Evolutionary conservation across 345 rosid species (phyloP), one percentile per base, ranked within the genome.

Genomic region (Gossypium arboreum): DNA sequence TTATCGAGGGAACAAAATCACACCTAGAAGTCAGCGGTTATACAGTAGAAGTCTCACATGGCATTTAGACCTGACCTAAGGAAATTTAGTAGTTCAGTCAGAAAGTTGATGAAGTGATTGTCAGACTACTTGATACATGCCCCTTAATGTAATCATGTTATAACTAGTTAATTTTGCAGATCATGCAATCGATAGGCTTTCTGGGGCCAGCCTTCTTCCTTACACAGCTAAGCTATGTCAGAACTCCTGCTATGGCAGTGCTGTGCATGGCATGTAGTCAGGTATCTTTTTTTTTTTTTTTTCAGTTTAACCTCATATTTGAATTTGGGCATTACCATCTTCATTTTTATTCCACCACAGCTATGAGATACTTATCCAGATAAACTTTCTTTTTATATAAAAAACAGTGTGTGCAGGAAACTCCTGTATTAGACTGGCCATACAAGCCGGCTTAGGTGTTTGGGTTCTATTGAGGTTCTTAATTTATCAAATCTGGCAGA

Each of bases 201-300:
- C 81, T 94, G 73, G 98, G 98, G 17, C 98, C 97, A 39, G 97
- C 97, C 66, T 86, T 92, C 86, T 94, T 94, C 84, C 94, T 92
- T 48, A 81, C 93, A 16, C 98, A 89, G 87, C 83, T 92, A 81
- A 91, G 97, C 83, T 83, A 83, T 71, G 90, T 94, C 81, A 90
- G 74, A 82, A 90, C 97, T 71, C 97, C 98, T 76, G 91, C 92
- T 51, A 85, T 94, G 90, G 98, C 98, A 54, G 98, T 94, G 78
- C 81, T 94, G 75, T 94, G 98, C 86, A 94, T 94, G 98, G 97
- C 98, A 65, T 92, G 97, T 85, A 90, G 97, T 84, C 98, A 94
- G 98, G 98, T 94, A 79, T 68, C 83, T 51, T 69, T 71, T 72
- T 51, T 24, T 22, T 20, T 24, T 20, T 24, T 54, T 68, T 39